phyloP scores from a whole-genome alignment of 768 basidiomycete genomes.

The Mycena galopus region DNA sequence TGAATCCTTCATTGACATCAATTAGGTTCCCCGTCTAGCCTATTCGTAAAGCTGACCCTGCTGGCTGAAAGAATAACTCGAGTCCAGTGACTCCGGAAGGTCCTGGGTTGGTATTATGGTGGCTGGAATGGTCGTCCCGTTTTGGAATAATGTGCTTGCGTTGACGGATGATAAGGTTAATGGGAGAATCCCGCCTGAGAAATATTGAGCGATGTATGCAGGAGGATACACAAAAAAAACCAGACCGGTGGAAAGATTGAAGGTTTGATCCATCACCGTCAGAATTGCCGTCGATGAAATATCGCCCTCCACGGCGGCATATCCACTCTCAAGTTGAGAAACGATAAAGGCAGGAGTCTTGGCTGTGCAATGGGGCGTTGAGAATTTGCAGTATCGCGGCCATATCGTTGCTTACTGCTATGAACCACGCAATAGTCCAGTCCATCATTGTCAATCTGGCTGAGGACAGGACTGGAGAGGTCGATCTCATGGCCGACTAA shows the following conservation, averaged over 20 bases:
- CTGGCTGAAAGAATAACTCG: background rate
- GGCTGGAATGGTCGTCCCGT: background rate
- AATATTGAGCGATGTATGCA: background rate
- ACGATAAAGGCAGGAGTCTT: background rate
- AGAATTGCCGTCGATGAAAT: background rate
- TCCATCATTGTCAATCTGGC: background rate
- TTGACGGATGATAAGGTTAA: background rate
- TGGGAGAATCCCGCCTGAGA: background rate
- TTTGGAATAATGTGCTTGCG: background rate
- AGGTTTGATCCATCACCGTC: conserved; percentile 7
- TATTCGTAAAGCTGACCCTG: conserved; percentile 1
- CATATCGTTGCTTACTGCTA: background rate
- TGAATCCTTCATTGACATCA: background rate
- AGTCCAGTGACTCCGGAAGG: background rate
- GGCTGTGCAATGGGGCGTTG: background rate
- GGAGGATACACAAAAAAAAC: background rate
- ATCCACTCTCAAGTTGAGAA: conserved; percentile 11
- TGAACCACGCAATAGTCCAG: background rate
- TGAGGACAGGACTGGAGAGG: background rate
- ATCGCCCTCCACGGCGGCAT: background rate
- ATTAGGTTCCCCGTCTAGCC: background rate
- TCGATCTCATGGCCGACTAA: background rate
- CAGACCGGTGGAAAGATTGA: background rate
- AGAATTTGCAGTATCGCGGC: background rate
- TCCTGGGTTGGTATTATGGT: background rate